Conservation (phyloP, 768 basidiomycete genomes). For the Tylopilus sp. region DNA sequence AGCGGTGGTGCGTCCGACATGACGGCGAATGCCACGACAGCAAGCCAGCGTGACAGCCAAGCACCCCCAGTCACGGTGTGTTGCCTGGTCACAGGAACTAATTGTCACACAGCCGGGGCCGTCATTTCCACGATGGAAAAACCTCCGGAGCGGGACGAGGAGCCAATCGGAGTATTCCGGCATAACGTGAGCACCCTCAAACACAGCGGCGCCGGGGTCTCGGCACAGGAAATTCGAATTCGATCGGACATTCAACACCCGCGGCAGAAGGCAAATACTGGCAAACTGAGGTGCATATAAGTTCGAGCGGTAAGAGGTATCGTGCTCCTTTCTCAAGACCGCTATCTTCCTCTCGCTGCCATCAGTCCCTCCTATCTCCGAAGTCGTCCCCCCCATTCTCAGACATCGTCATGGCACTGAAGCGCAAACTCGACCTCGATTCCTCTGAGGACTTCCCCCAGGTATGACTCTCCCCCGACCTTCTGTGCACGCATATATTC, state of each 20-base stretch:
- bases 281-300: conserved; percentile 30
- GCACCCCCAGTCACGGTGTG: conserved; percentile 15
- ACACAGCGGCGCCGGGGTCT: conserved; percentile 7
- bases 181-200: neutral
- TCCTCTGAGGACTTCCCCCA: conserved; percentile 48
- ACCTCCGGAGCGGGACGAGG: conserved; percentile 1
- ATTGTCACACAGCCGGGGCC: conserved; percentile 8
- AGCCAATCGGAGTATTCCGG: conserved; percentile 31
- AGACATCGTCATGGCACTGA: conserved; percentile 54
- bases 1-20: conserved; percentile 33
- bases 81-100: conserved; percentile 14
- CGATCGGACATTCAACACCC: conserved; percentile 17
- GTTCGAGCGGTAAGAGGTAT: conserved; percentile 25
- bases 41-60: conserved; percentile 14
- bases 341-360: conserved; percentile 5
- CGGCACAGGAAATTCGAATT: conserved; percentile 20
- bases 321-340: conserved; percentile 26
- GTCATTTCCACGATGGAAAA: conserved; percentile 4
- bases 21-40: conserved; percentile 22
- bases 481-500: conserved; percentile 15
- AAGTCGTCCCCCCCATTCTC: conserved; percentile 5
- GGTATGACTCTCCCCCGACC: conserved; percentile 33
- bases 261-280: conserved; percentile 25
- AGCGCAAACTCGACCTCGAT: conserved; percentile 70
- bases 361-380: conserved; percentile 1